Conservation (phyloP, 1,284 basidiomycete species). For the Lignosus rhinocerotis region DNA sequence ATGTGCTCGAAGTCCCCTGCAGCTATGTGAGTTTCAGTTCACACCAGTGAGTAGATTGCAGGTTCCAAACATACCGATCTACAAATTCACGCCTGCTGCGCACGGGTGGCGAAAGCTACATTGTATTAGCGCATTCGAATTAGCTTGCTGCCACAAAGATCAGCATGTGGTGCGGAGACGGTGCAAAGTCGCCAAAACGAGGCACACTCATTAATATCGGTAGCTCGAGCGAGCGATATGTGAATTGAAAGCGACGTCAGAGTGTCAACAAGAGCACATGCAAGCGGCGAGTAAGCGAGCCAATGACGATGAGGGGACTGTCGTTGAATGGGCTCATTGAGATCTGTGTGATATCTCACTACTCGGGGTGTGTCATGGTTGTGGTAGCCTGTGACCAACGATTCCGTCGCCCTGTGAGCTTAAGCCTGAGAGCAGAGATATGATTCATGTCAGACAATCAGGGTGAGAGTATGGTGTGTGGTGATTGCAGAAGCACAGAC, state of each 20-base stretch:
- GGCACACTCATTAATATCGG: background rate
- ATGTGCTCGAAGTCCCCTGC: background rate
- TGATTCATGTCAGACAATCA: too few species aligned
- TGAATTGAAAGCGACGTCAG: too few species aligned
- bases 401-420: background rate
- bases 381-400: background rate
- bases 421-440: too few species aligned
- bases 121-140: too few species aligned
- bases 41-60: background rate
- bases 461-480: too few species aligned
- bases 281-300: background rate
- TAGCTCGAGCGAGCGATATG: background rate
- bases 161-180: too few species aligned
- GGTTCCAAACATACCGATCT: background rate
- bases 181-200: background rate
- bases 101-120: background rate
- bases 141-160: background rate
- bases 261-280: background rate
- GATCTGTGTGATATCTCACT: background rate
- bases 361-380: background rate
- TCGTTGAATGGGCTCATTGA: background rate
- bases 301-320: slow-evolving; percentile 6
- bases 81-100: background rate
- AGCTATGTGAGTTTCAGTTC: background rate
- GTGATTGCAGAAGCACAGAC: too few species aligned